A percentile compares a stretch with the other conserved stretches of the same genome.
Evolutionary conservation across 495 filamentous ascomycete genomes (phyloP).

Genomic region (Tuber brumale): DNA sequence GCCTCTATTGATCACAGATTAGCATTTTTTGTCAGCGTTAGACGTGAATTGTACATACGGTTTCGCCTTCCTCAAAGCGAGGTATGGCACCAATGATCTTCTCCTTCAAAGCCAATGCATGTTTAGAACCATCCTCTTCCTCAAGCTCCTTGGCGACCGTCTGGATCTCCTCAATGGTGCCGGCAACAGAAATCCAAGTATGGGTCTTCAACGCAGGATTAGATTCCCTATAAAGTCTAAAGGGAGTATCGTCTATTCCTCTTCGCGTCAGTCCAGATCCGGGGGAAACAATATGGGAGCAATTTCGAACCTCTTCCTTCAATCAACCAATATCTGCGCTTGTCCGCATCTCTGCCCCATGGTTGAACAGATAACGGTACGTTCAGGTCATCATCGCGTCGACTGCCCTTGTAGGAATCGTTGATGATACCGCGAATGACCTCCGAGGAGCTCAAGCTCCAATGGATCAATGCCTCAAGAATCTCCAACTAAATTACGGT

Average conservation of each 20-base stretch:
- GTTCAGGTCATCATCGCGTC: constrained; percentile 87
- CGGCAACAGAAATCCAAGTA: constrained; percentile 89
- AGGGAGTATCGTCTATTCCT: constrained; percentile 75
- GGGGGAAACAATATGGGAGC: background rate
- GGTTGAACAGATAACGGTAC: constrained; percentile 88
- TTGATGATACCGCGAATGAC: constrained; percentile 70
- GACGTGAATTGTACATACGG: constrained; percentile 50
- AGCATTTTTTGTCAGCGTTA: constrained; percentile 29
- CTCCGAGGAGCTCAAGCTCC: constrained; percentile 87
- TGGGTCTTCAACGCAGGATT: constrained; percentile 69
- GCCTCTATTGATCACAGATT: constrained; percentile 57
- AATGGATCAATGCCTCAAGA: constrained; percentile 73
- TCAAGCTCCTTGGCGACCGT: constrained; percentile 65
- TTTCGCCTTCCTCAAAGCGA: constrained; percentile 90
- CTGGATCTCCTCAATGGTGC: constrained; percentile 79
- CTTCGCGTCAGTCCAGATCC: constrained; percentile 11
- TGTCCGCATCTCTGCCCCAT: constrained; percentile 87
- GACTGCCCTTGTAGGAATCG: constrained; percentile 80
- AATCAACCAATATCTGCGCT: constrained; percentile 85
- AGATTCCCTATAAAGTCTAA: constrained; percentile 91
- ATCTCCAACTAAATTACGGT: constrained; percentile 58
- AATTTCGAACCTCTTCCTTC: constrained; percentile 54
- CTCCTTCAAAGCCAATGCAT: constrained; percentile 67
- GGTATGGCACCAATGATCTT: constrained; percentile 76
- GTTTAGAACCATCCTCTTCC: constrained; percentile 65